phyloP scores from a whole-genome alignment of 768 basidiomycete genomes.

The Termitomyces heimii region DNA sequence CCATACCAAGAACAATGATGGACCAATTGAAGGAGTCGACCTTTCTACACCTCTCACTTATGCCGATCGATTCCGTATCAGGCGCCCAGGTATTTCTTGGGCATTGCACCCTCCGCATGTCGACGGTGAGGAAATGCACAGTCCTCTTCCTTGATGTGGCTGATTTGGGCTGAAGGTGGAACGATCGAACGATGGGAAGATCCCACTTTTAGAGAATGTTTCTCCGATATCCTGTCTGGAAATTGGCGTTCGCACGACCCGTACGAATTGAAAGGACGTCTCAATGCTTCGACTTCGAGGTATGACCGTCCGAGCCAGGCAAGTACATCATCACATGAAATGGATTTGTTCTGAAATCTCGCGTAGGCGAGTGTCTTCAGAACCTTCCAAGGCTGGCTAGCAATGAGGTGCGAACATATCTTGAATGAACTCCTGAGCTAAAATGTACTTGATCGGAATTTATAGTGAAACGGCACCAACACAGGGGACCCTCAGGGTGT shows the following conservation, averaged over 20 bases:
- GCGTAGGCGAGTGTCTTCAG: constrained; percentile 43
- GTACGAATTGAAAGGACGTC: constrained; percentile 53
- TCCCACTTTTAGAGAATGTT: constrained; percentile 49
- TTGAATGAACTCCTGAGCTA: neutral
- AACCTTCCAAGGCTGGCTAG: constrained; percentile 77
- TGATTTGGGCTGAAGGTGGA: constrained; percentile 41
- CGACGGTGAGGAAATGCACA: constrained; percentile 28
- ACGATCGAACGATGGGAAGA: constrained; percentile 76
- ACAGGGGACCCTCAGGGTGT: constrained; percentile 66
- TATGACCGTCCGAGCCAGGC: constrained; percentile 54
- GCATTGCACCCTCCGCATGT: constrained; percentile 36
- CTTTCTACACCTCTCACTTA: constrained; percentile 59
- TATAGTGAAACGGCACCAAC: constrained; percentile 57
- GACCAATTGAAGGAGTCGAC: constrained; percentile 46
- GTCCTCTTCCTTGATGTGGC: neutral
- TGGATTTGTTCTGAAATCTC: neutral
- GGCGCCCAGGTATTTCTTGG: constrained; percentile 61
- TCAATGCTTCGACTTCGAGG: constrained; percentile 56
- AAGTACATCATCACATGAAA: neutral
- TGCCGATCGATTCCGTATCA: constrained; percentile 70
- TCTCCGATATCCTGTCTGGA: constrained; percentile 53
- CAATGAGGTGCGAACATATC: constrained; percentile 43
- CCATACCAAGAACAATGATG: constrained; percentile 29
- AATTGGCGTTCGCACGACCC: constrained; percentile 64
- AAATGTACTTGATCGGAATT: neutral